Evolutionary conservation across 2,329 filamentous ascomycete species (phyloP).

Genomic region (Sporothrix variecibatus): DNA sequence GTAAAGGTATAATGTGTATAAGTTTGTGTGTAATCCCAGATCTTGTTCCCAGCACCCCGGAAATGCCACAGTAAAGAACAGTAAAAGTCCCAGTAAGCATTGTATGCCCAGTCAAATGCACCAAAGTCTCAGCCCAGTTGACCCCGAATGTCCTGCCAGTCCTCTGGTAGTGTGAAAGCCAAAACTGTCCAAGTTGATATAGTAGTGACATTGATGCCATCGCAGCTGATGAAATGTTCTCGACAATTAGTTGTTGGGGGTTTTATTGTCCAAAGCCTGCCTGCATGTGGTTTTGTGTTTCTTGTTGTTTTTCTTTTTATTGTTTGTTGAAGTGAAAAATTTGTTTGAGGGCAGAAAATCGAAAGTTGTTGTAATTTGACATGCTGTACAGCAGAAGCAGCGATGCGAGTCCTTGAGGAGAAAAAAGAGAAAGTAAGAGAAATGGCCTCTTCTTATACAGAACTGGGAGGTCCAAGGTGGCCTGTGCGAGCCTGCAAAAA

Average conservation of each 20-base stretch:
- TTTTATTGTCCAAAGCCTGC: too few relatives aligned
- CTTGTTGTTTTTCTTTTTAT: neutral
- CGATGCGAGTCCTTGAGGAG: neutral
- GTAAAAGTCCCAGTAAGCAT: too few relatives aligned
- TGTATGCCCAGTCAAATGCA: neutral
- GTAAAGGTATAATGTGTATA: neutral
- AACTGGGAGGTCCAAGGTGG: neutral
- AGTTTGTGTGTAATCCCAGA: neutral
- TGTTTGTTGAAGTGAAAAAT: neutral
- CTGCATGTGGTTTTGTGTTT: neutral
- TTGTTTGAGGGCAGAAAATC: neutral
- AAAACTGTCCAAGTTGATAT: neutral
- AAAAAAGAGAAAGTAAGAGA: neutral
- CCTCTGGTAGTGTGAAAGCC: neutral
- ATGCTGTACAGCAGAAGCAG: neutral
- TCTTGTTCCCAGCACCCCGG: neutral
- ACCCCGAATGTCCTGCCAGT: too few relatives aligned
- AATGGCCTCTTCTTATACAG: neutral
- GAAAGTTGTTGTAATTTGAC: neutral
- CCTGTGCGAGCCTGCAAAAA: conserved; percentile 10
- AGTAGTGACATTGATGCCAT: too few relatives aligned
- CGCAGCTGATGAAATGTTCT: too few relatives aligned
- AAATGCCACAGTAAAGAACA: neutral
- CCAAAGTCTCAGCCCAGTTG: too few relatives aligned
- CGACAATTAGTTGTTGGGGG: too few relatives aligned